Base-by-base conservation (phyloP, 768 basidiomycete genomes). In the Lactarius evosmus region DNA sequence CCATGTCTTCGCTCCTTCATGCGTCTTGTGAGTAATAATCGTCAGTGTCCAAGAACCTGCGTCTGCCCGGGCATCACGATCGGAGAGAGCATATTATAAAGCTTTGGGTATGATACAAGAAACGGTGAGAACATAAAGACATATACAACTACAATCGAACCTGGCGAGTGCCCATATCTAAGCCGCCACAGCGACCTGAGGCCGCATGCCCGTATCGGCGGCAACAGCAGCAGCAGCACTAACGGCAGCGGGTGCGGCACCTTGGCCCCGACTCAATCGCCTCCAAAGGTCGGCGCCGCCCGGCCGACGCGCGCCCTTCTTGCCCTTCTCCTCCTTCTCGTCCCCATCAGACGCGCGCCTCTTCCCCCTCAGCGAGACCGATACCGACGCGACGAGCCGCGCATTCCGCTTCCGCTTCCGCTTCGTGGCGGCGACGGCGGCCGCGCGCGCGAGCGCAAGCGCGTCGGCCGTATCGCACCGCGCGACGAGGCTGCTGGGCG, bases 401-500 rank as follows among this genome's bases (percentile, higher is more conserved):
- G 41, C n/a, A 44, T 44, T 44, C 44, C 22, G 44, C 11, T 46
- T 22, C n/a, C 22, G 44, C 17, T 12, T 46, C 44, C 22, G 2
- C 1, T 4, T 33, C 1, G 6, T 33, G 33, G 33, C 17, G 5
- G 36, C 22, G n/a, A 29, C 27, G 29, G 12, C 46, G 80, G 70
- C 91, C 38, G 89, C 80, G 56, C 80, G 82, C 30, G 88, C 88
- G 46, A 93, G 77, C 69, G 80, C 77, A 25, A 85, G 77, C 14
- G 90, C 90, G 75, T 93, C 91, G 40, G 79, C 78, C 4, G 92
- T 95, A 70, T 97, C 95, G 60, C 93, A 76, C 62, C 94, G 78
- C 19, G 90, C 86, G 32, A 91, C 91, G 68, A 98, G 91, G 60
- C 93, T 94, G 70, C 89, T 91, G 4, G 95, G 91, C 4, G 96